Conservation (phyloP, 495 filamentous ascomycete species). For the Penicillium paxilli region DNA sequence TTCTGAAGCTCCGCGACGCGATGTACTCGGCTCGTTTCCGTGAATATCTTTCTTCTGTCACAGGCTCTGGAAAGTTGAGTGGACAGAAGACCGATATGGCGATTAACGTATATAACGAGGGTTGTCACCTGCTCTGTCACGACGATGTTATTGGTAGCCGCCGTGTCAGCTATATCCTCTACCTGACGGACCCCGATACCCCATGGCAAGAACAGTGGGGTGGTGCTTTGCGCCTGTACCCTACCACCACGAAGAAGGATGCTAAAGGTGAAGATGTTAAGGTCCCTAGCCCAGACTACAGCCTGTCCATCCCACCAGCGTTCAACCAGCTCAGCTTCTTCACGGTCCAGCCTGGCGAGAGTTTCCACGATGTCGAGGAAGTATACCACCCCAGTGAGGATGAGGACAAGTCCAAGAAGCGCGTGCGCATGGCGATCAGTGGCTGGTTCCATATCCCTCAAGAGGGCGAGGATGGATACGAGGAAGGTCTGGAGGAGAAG, state of each 20-base stretch:
- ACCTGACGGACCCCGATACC: constrained; percentile 87
- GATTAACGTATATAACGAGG: constrained; percentile 96
- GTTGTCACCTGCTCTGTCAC: constrained; percentile 92
- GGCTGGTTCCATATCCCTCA: constrained; percentile 99
- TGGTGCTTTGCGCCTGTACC: constrained; percentile 86
- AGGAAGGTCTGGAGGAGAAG: constrained; percentile 83
- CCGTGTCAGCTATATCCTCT: constrained; percentile 93
- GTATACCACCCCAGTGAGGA: constrained; percentile 74
- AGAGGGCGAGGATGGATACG: constrained; percentile 89
- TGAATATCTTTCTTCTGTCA: constrained; percentile 80
- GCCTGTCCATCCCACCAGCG: constrained; percentile 80
- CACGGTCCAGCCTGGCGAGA: constrained; percentile 93
- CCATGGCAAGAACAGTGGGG: constrained; percentile 95
- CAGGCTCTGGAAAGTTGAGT: constrained; percentile 80
- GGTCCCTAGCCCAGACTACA: constrained; percentile 73
- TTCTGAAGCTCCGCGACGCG: constrained; percentile 85
- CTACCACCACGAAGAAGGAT: constrained; percentile 68
- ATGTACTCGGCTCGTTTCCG: constrained; percentile 90
- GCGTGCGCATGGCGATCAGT: constrained; percentile 94
- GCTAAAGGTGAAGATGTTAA: constrained; percentile 64
- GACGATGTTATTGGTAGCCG: constrained; percentile 97
- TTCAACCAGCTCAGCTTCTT: constrained; percentile 99
- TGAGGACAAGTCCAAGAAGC: constrained; percentile 62
- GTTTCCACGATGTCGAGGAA: constrained; percentile 98
- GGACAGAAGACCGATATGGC: constrained; percentile 99